Evolutionary conservation across 1,284 basidiomycete genomes (phyloP).

Genomic region (Inonotus hispidus): DNA sequence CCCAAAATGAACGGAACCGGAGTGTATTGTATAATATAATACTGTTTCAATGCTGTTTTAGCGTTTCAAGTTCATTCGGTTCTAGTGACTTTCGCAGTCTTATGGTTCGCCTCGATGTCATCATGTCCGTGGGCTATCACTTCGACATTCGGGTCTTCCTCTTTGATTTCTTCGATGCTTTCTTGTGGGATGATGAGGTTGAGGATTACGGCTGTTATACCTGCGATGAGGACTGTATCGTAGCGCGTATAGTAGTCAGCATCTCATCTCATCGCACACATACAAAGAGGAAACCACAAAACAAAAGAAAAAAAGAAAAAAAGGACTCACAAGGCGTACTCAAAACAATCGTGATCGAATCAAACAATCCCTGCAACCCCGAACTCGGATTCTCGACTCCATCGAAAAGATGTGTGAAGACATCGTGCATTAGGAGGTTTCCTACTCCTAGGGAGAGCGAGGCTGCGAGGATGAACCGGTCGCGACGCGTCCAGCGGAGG

Average conservation of each 20-base stretch:
- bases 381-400: slow-evolving; percentile 49
- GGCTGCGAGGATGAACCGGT: slow-evolving; percentile 72
- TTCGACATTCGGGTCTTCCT: background rate
- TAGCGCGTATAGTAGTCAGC: background rate
- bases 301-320: slow-evolving; percentile 5
- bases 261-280: background rate
- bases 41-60: no score
- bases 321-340: slow-evolving; percentile 72
- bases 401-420: slow-evolving; percentile 68
- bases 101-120: background rate
- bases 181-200: slow-evolving; percentile 63
- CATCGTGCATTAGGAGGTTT: slow-evolving; percentile 53
- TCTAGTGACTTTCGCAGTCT: background rate
- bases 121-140: background rate
- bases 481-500: slow-evolving; percentile 60
- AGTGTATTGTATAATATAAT: no score
- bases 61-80: no score
- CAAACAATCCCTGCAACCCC: slow-evolving; percentile 66
- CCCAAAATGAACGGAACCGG: no score
- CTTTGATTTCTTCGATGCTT: background rate
- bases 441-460: slow-evolving; percentile 72
- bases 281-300: no score
- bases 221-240: slow-evolving; percentile 53
- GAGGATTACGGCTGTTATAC: slow-evolving; percentile 59
- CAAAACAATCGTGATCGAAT: slow-evolving; percentile 74